phyloP scores from a whole-genome alignment of 202 grass and related monocot species.

The Dendrocalamus latiflorus region DNA sequence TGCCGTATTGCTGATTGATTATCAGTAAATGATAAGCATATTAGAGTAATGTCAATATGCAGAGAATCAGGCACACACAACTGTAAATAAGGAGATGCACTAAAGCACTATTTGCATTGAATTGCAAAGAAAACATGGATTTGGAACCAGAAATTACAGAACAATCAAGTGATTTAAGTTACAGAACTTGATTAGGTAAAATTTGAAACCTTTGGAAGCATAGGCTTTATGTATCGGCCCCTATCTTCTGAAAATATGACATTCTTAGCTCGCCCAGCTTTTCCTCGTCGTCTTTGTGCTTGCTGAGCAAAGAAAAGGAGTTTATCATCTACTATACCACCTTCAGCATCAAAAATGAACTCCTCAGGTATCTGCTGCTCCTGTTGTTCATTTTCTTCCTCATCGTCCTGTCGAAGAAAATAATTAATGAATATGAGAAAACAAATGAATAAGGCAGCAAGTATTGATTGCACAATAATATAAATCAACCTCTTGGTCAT shows the following conservation, averaged over 20 bases:
- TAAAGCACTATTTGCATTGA: not conserved
- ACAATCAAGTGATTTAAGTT: conserved; percentile 1
- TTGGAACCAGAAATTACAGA: not conserved
- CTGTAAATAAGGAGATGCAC: not conserved
- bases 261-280: conserved; percentile 98
- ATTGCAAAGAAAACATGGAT: not conserved
- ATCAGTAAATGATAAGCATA: not conserved
- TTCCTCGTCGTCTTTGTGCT: conserved; percentile 85
- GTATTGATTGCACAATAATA: not conserved
- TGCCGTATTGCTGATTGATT: conserved; percentile 1
- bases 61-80: not conserved
- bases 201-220: conserved; percentile 83
- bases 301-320: conserved; percentile 99
- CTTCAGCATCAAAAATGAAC: conserved; percentile 98
- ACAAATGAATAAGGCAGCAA: conserved; percentile 27
- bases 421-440: conserved; percentile 22
- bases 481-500: conserved; percentile 77
- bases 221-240: conserved; percentile 88
- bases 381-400: conserved; percentile 95
- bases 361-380: conserved; percentile 90
- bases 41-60: not conserved
- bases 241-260: conserved; percentile 98
- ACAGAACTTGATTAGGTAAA: not conserved
- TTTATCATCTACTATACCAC: conserved; percentile 87
- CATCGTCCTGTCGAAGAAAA: conserved; percentile 52